phyloP scores from a whole-genome alignment of 805 yeast genomes.

The Metschnikowia borealis region DNA sequence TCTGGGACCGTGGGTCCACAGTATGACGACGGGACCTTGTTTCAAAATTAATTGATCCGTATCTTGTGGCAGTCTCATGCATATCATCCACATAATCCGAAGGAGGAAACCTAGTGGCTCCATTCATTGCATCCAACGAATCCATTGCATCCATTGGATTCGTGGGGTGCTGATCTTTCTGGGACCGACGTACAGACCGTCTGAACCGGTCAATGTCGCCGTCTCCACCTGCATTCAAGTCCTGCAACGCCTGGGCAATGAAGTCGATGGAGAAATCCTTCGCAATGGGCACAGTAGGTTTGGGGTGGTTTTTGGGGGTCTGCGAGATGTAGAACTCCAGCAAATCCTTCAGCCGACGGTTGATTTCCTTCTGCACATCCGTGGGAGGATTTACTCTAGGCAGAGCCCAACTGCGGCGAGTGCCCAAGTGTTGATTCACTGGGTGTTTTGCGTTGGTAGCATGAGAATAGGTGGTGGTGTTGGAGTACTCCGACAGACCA shows the following conservation, averaged over 20 bases:
- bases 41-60: slow-evolving; percentile 28
- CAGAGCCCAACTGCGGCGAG: slow-evolving; percentile 41
- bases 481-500: slow-evolving; percentile 31
- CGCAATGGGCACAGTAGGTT: slow-evolving; percentile 28
- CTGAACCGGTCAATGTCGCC: slow-evolving; percentile 41
- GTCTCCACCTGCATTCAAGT: slow-evolving; percentile 42
- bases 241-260: slow-evolving; percentile 44
- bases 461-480: slow-evolving; percentile 32
- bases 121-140: too few species aligned
- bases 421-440: slow-evolving; percentile 4
- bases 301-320: slow-evolving; percentile 26
- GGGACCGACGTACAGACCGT: slow-evolving; percentile 30
- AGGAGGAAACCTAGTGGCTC: slow-evolving; percentile 12
- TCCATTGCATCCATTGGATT: too few species aligned
- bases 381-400: slow-evolving; percentile 35
- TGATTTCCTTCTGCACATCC: slow-evolving; percentile 37
- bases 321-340: slow-evolving; percentile 7
- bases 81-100: slow-evolving; percentile 35
- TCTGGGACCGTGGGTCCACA: not conserved
- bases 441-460: not conserved
- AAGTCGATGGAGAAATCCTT: slow-evolving; percentile 44
- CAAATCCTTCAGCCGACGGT: slow-evolving; percentile 22
- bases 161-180: not conserved
- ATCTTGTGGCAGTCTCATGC: slow-evolving; percentile 35
- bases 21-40: slow-evolving; percentile 4